Base-by-base conservation (phyloP, 306 rosid genomes). In the Fragaria vesca region DNA sequence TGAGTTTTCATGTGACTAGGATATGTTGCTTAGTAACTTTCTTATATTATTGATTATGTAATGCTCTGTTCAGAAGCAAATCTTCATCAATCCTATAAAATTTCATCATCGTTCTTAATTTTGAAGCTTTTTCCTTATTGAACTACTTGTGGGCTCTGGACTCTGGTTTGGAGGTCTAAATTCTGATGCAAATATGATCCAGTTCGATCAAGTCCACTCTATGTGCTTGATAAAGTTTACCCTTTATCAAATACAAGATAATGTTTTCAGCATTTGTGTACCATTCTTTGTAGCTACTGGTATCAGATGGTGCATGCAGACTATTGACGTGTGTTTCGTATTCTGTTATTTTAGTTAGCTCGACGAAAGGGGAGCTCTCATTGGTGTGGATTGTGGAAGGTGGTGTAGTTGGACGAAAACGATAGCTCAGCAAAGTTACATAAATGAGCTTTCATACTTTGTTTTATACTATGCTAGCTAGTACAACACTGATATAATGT, bases 371-470 rank as follows among this genome's bases (percentile, higher is more conserved):
- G 61, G 74, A 46, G 21, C 48, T 12, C 16, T 26, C 30, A 21
- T 52, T 52, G 67, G 58, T 18, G 24, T 16, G 36, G 36, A 32
- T 32, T 32, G 36, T 16, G 51, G 34, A 65, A 69, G 79, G 15
- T 43, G 50, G 62, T 40, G 78, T 57, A 71, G 89, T 57, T 85
- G 85, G 81, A 83, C 55, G 91, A 83, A 85, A 82, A 71, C n/a
- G 97, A 89, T 86, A 57, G 75, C 70, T 43, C 54, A 81, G 40
- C 24, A 66, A 43, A 82, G 77, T 77, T 76, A 13, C 69, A 80
- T 83, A 76, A 75, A 83, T 81, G 76, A 4, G 69, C 42, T 63
- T 63, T 32, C 8, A 15, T 32, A 5, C n/a, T 63, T 7, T 15
- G 43, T 0, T 63, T 8, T 32, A 6, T 32, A 18, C 20, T 2